Evolutionary conservation across 2,329 filamentous ascomycete genomes (phyloP), one percentile per base, ranked within the genome.

Genomic region (Dryadomyces quercivorus): DNA sequence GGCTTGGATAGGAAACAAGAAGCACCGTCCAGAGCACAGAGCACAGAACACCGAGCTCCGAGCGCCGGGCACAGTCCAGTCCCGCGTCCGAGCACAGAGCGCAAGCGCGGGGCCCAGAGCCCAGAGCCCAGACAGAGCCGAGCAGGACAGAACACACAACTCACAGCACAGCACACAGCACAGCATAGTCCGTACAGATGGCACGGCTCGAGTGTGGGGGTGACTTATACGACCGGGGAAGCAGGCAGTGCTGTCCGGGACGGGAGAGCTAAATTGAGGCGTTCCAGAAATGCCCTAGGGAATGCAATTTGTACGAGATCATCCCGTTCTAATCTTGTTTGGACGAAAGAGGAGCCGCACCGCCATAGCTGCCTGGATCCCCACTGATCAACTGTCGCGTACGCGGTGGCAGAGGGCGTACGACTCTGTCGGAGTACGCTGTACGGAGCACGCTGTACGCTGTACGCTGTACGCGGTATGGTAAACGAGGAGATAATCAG

Each of bases 221-320:
- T 4, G 26, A 31, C 26, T 31, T 16, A 43, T 18, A 36, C 38
- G n/a, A 9, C 40, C 50, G 50, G 50, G 50, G 50, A 51, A 51
- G 38, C 50, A 43, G 13, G 50, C 5, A 12, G 13, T 5, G 20
- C 16, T 31, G 18, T 43, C 50, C 50, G 50, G 38, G 3, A 22
- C 50, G 50, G 50, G 50, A 51, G 50, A 44, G 50, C 50, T 51
- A 51, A 51, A 51, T 10, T 15, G 18, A 31, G n/a, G 12, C 21
- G 38, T 51, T 31, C 38, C 22, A 51, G 50, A 34, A 44, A 9
- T 43, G 12, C 34, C 38, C 50, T 36, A 21, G 47, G 31, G 47
- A 50, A 21, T 21, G 34, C 6, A 50, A 40, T 12, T 16, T 5
- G 18, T 9, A 42, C 38, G 20, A 21, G 47, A 36, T 48, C 15